Conservation (phyloP, 169 alveolate species). For the Plasmodium inui region DNA sequence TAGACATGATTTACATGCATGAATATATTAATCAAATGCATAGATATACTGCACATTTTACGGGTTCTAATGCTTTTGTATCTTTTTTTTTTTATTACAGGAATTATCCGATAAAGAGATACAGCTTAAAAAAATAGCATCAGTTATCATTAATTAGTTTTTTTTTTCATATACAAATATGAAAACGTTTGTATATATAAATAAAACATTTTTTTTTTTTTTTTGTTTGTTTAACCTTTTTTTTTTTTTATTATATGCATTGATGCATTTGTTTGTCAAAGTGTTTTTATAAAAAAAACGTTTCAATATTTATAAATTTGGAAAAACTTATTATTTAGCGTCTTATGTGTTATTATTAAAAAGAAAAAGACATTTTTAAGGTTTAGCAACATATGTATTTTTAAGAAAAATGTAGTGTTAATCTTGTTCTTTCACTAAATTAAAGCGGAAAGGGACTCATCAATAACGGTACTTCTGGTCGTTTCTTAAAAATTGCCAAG, state of each 20-base stretch:
- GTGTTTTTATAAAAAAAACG: slow-evolving; percentile 33
- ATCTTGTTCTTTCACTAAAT: neutral
- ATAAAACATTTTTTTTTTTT: slow-evolving; percentile 42
- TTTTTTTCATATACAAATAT: slow-evolving; percentile 17
- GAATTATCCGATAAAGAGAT: slow-evolving; percentile 73
- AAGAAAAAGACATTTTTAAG: slow-evolving; percentile 1
- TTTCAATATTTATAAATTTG: slow-evolving; percentile 16
- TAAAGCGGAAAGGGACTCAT: neutral
- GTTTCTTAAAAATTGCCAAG: neutral
- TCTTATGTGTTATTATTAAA: slow-evolving; percentile 10
- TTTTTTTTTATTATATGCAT: slow-evolving; percentile 61
- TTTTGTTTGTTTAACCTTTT: slow-evolving; percentile 4
- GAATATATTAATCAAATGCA: neutral
- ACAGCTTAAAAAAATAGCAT: slow-evolving; percentile 74
- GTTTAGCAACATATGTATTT: neutral
- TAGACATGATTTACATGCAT: neutral
- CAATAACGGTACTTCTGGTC: neutral
- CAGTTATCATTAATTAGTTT: slow-evolving; percentile 68
- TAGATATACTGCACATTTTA: neutral
- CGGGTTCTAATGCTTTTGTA: neutral
- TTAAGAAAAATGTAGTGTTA: neutral
- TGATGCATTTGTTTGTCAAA: slow-evolving; percentile 76
- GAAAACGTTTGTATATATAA: neutral
- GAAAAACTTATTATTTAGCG: slow-evolving; percentile 28
- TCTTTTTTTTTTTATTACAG: slow-evolving; percentile 29